A percentile compares a stretch with the other conserved stretches of the same genome.
Evolutionary conservation across 129 eudicot species (phyloP).

Genomic region (Flaveria brownii): DNA sequence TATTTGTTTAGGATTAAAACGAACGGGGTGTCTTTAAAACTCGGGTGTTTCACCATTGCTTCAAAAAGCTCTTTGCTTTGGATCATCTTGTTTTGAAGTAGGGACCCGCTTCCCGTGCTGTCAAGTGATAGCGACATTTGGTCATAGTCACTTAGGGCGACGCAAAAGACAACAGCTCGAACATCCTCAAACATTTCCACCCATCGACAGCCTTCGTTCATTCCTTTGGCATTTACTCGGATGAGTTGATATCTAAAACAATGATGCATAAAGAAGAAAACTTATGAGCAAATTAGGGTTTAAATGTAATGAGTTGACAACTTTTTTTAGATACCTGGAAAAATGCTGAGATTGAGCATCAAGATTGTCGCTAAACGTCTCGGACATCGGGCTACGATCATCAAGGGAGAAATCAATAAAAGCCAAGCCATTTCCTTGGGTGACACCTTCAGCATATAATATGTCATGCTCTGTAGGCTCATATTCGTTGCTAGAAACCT

Average conservation of each 20-base stretch:
- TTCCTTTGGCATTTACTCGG: slow-evolving; percentile 79
- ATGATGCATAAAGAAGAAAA: background rate
- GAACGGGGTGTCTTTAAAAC: slow-evolving; percentile 92
- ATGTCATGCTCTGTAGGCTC: slow-evolving; percentile 95
- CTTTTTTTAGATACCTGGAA: slow-evolving; percentile 47
- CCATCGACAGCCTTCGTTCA: slow-evolving; percentile 93
- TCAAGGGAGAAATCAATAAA: slow-evolving; percentile 91
- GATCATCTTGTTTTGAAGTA: slow-evolving; percentile 83
- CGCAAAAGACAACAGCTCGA: slow-evolving; percentile 75
- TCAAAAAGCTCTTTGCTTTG: slow-evolving; percentile 93
- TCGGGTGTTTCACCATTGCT: slow-evolving; percentile 75
- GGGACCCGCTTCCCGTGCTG: slow-evolving; percentile 46
- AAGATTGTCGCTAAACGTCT: slow-evolving; percentile 69
- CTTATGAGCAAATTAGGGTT: background rate
- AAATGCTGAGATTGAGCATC: slow-evolving; percentile 74
- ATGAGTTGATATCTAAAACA: slow-evolving; percentile 74
- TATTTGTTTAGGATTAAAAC: slow-evolving; percentile 84
- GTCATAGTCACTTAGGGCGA: slow-evolving; percentile 73
- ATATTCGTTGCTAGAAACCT: slow-evolving; percentile 93
- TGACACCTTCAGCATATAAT: slow-evolving; percentile 91
- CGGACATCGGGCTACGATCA: slow-evolving; percentile 96
- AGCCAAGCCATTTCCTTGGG: slow-evolving; percentile 95
- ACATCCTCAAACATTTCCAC: slow-evolving; percentile 95
- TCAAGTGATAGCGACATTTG: slow-evolving; percentile 63
- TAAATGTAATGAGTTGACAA: background rate